Evolutionary conservation across 2,329 filamentous ascomycete genomes (phyloP).

Genomic region (Neofusicoccum ribis): DNA sequence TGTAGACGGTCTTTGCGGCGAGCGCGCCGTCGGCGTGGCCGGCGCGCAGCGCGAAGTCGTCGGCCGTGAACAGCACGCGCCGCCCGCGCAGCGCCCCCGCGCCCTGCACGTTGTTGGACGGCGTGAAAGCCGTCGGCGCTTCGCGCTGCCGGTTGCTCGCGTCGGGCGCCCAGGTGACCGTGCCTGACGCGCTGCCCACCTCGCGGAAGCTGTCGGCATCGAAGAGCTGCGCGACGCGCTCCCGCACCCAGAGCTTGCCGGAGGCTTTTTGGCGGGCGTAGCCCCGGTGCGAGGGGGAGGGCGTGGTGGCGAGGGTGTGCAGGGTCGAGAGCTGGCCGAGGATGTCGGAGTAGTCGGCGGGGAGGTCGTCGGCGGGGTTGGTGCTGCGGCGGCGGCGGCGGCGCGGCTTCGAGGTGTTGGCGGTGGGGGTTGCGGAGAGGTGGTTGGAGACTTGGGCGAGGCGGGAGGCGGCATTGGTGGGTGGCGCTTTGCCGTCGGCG

Average conservation of each 20-base stretch:
- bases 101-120: conserved; percentile 65
- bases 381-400: conserved; percentile 34
- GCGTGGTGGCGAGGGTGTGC: conserved; percentile 55
- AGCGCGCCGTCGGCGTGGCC: conserved; percentile 65
- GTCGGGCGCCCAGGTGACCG: conserved; percentile 58
- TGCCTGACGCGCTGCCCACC: conserved; percentile 61
- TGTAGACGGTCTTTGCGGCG: conserved; percentile 59
- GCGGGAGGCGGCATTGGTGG: conserved; percentile 34
- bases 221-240: conserved; percentile 60
- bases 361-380: conserved; percentile 61
- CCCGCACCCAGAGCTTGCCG: conserved; percentile 66
- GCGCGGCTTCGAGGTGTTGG: conserved; percentile 25
- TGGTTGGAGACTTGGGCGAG: conserved; percentile 52
- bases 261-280: conserved; percentile 64
- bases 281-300: conserved; percentile 55
- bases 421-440: conserved; percentile 27
- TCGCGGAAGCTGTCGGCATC: conserved; percentile 59
- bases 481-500: conserved; percentile 17
- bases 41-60: conserved; percentile 64
- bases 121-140: conserved; percentile 54
- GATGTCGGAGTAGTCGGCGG: conserved; percentile 63
- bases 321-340: conserved; percentile 57
- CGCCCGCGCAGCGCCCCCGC: conserved; percentile 55
- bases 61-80: conserved; percentile 61
- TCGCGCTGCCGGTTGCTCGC: conserved; percentile 40